Base-by-base conservation (phyloP, 2,329 filamentous ascomycete species). In the Pseudonectria buxi region DNA sequence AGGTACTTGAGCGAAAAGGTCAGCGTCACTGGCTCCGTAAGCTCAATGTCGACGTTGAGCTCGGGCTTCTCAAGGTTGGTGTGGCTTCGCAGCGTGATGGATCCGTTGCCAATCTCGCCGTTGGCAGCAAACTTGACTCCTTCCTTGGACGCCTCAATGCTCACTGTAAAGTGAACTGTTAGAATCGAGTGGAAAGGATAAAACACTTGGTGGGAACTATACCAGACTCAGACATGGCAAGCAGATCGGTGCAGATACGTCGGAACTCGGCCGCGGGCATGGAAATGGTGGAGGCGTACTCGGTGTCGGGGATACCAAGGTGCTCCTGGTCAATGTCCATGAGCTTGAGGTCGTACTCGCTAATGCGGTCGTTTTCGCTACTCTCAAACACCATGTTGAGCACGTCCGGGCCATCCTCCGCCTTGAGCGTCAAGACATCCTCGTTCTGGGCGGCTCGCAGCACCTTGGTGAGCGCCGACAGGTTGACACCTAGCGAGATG, bases 301-400 rank as follows among this genome's bases (percentile, higher is more conserved):
- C 92, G n/a, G 94, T 98, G 55, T 98, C 90, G 12, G 92, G 92
- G 54, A 98, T 98, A 45, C 92, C 92, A 66, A 98, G 71, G 65
- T 98, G 92, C 75, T 98, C 92, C 71, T 98, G 94, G 68, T 98
- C 92, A 64, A 98, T 98, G 63, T 98, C 92, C 92, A 98, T 98
- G 62, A 98, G 81, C 76, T 98, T 98, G 67, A 98, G 85, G 65
- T 98, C 92, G 64, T 98, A 98, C 73, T 98, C 94, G 76, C 86
- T 94, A 59, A 98, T 78, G 50, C 92, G 78, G 66, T 98, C 92
- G 55, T 78, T 85, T 58, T 83, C 80, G 49, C 76, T 71, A 72
- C 81, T 94, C 79, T 98, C 94, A 60, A 98, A 98, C 53, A 89
- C 77, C 48, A 98, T 72, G 74, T 95, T 96, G 54, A 98, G 81